Evolutionary conservation across 2,329 filamentous ascomycete genomes (phyloP).

Genomic region (Penicillium oxalicum): DNA sequence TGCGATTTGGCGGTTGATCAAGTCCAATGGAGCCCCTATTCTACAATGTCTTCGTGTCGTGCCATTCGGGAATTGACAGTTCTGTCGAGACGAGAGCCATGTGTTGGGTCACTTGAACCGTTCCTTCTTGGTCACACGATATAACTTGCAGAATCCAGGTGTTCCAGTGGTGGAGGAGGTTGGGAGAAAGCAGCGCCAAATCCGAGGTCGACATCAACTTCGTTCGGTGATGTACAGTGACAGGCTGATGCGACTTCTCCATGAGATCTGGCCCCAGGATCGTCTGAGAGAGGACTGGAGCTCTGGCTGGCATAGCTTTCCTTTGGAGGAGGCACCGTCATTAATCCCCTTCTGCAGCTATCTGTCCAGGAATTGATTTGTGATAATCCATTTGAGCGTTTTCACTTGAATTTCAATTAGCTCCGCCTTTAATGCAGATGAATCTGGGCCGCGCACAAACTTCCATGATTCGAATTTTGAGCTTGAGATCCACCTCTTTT

Average conservation of each 20-base stretch:
- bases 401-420: too few species aligned
- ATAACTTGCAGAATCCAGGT: conserved; percentile 2
- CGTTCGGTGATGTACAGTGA: background rate
- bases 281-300: background rate
- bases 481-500: too few species aligned
- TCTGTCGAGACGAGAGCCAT: background rate
- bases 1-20: conserved; percentile 8
- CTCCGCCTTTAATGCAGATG: too few species aligned
- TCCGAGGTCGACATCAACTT: background rate
- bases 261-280: conserved; percentile 2
- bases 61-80: background rate
- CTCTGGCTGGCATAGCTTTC: conserved; percentile 4
- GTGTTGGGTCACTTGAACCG: conserved; percentile 1
- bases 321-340: background rate
- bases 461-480: too few species aligned
- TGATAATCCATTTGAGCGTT: too few species aligned
- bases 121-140: conserved; percentile 8
- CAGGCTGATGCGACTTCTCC: conserved; percentile 1
- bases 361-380: too few species aligned
- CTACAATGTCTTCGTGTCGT: conserved; percentile 3
- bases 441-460: too few species aligned
- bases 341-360: background rate
- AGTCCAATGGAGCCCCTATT: background rate
- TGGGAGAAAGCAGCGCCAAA: conserved; percentile 1
- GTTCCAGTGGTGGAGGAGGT: background rate